Evolutionary conservation across 768 basidiomycete species (phyloP), one percentile per base, ranked within the genome.

Genomic region (Hypsizygus marmoreus): DNA sequence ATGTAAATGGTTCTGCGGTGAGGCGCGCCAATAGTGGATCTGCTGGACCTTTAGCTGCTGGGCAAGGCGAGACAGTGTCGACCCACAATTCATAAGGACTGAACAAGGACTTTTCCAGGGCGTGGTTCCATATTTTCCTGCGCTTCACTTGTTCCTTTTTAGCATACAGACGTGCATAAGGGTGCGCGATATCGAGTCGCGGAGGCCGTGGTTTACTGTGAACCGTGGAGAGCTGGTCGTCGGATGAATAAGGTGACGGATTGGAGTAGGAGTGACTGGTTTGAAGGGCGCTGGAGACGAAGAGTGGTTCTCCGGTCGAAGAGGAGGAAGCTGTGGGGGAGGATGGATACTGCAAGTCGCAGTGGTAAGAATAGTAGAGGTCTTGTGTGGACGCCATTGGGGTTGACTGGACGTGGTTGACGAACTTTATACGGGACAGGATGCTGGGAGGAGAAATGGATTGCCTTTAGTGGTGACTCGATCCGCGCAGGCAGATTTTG

Each of bases 41-140:
- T 86, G 23, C n/a, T 14, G 32, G 30, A 13, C 47, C 19, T 16
- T 34, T 12, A 46, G 56, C 26, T 16, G 13, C 31, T 26, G 20
- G 25, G 40, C 29, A 46, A 11, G 34, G 13, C n/a, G 24, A 39
- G 37, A 25, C 44, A 36, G 23, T 25, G 12, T 13, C 20, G 23
- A 73, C 76, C 39, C 50, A 86, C 84, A 90, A 58, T 61, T 90
- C 86, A 37, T 78, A 76, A 0, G 84, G 75, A 5, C 67, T 74
- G 63, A 89, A 89, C 19, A 89, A 70, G 11, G 72, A 72, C 59
- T 88, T 88, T 64, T 90, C 88, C 46, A 88, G 76, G 1, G 81
- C 79, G 51, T 88, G 88, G 38, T 83, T 84, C 88, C 88, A 90
- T 12, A 86, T 84, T 58, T 81, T 84, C 13, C 86, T 76, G 3